These are phyloP conservation scores for Globisporangium sylvaticum DNA, from an alignment of 352 stramenopile genomes.

Conservation along the genomic window DNA sequence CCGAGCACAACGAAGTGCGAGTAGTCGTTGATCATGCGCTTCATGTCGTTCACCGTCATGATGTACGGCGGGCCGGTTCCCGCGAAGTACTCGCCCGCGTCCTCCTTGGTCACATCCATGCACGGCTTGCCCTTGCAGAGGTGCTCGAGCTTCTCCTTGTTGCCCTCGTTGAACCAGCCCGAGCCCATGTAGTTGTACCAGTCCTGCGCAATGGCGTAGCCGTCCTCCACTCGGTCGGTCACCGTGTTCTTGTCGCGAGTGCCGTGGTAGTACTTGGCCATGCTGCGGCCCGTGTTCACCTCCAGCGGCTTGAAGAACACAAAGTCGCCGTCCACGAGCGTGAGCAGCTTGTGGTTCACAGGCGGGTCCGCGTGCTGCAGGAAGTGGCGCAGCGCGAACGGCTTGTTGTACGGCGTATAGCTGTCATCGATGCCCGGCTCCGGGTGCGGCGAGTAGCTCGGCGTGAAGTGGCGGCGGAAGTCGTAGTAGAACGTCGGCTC, in stretches of 20 bases:
- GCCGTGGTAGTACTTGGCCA: slow-evolving; percentile 37
- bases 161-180: slow-evolving; percentile 31
- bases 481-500: slow-evolving; percentile 26
- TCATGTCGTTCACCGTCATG: slow-evolving; percentile 43
- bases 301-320: slow-evolving; percentile 21
- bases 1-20: slow-evolving; percentile 38
- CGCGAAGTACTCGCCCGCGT: slow-evolving; percentile 39
- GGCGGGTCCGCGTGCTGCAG: slow-evolving; percentile 24
- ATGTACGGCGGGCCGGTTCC: slow-evolving; percentile 57
- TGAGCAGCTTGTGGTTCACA: slow-evolving; percentile 18
- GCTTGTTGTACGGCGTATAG: slow-evolving; percentile 31
- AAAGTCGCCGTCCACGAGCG: slow-evolving; percentile 26
- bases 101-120: slow-evolving; percentile 25
- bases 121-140: slow-evolving; percentile 34
- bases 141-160: slow-evolving; percentile 24
- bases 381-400: slow-evolving; percentile 27
- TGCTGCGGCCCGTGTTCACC: slow-evolving; percentile 34
- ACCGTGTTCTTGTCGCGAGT: slow-evolving; percentile 25
- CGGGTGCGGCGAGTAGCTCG: slow-evolving; percentile 20
- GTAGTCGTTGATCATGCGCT: slow-evolving; percentile 49
- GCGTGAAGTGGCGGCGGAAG: slow-evolving; percentile 25
- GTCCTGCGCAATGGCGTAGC: slow-evolving; percentile 43
- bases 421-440: slow-evolving; percentile 19
- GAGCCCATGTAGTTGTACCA: slow-evolving; percentile 38
- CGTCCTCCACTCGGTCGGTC: slow-evolving; percentile 40